A percentile compares a stretch with the other conserved stretches of the same genome.
Conservation (phyloP, 371 early-diverging fungal genomes). For the Mucor circinelloides region DNA sequence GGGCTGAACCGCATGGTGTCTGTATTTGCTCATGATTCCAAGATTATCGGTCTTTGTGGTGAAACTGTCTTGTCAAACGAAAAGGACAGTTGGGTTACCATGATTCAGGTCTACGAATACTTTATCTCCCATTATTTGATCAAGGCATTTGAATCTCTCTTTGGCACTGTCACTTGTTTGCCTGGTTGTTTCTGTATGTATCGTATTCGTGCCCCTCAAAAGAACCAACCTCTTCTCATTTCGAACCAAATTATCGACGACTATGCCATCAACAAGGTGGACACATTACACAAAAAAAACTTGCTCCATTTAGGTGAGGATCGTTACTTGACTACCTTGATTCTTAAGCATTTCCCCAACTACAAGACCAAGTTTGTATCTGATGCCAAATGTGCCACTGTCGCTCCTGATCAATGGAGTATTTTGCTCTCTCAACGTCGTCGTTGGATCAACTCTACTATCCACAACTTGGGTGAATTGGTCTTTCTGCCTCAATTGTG, state of each 20-base stretch:
- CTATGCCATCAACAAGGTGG: slow-evolving; percentile 94
- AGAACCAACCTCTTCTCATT: slow-evolving; percentile 88
- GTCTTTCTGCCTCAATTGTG: slow-evolving; percentile 85
- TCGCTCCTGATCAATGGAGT: slow-evolving; percentile 94
- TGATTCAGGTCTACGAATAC: slow-evolving; percentile 85
- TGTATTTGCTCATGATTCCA: slow-evolving; percentile 71
- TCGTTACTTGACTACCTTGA: slow-evolving; percentile 96
- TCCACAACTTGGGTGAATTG: slow-evolving; percentile 96
- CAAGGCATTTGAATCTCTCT: slow-evolving; percentile 89
- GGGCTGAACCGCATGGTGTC: slow-evolving; percentile 66
- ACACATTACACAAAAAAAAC: slow-evolving; percentile 97
- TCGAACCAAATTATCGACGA: slow-evolving; percentile 90
- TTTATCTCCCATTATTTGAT: slow-evolving; percentile 90
- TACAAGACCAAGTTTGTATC: slow-evolving; percentile 96
- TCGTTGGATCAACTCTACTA: slow-evolving; percentile 98
- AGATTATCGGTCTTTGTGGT: slow-evolving; percentile 82
- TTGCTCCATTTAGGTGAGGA: slow-evolving; percentile 85
- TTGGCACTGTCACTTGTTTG: slow-evolving; percentile 88
- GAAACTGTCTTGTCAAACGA: slow-evolving; percentile 83
- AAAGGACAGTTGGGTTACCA: slow-evolving; percentile 84
- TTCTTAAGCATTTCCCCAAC: slow-evolving; percentile 98
- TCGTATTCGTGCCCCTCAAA: slow-evolving; percentile 79
- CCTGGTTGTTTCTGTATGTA: slow-evolving; percentile 96
- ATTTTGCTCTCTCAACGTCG: slow-evolving; percentile 96
- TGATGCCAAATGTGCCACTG: slow-evolving; percentile 95